phyloP scores from a whole-genome alignment of 768 basidiomycete species.

The Chalciporus chontae region DNA sequence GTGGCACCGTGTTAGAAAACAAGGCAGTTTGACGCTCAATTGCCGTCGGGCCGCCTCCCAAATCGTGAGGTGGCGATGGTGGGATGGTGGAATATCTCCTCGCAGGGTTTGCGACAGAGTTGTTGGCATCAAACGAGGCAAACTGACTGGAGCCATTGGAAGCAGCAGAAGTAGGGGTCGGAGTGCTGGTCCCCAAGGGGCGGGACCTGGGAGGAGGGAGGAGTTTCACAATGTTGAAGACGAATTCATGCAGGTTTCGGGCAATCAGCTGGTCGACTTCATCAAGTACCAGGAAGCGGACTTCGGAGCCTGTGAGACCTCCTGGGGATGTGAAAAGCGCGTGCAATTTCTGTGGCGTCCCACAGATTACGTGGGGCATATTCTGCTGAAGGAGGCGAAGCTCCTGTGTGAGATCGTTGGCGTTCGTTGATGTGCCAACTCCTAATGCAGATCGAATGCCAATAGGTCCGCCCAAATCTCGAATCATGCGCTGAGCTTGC shows the following conservation, averaged over 20 bases:
- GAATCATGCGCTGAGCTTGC: conserved; percentile 92
- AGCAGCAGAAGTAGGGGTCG: conserved; percentile 31
- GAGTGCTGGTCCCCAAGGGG: conserved; percentile 36
- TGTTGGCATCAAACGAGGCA: conserved; percentile 44
- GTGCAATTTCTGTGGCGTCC: conserved; percentile 94
- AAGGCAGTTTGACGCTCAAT: conserved; percentile 87
- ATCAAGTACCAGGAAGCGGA: conserved; percentile 91
- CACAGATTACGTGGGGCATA: conserved; percentile 93
- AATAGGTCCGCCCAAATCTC: conserved; percentile 90
- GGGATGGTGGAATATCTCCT: conserved; percentile 61
- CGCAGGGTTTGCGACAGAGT: conserved; percentile 35
- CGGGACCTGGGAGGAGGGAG: conserved; percentile 85
- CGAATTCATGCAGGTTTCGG: conserved; percentile 92
- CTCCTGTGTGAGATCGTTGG: conserved; percentile 66
- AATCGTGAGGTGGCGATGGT: conserved; percentile 42
- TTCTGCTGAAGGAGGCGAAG: conserved; percentile 83
- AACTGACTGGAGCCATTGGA: conserved; percentile 39
- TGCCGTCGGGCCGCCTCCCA: conserved; percentile 27
- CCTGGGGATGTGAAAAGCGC: conserved; percentile 83
- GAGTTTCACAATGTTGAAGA: conserved; percentile 88
- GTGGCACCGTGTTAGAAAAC: conserved; percentile 98
- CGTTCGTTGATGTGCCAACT: conserved; percentile 69
- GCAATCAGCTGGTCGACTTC: conserved; percentile 99
- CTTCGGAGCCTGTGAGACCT: conserved; percentile 76
- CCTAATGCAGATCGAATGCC: conserved; percentile 89